Conservation (phyloP, 805 yeast genomes). For the Wickerhamiella sorbophila region DNA sequence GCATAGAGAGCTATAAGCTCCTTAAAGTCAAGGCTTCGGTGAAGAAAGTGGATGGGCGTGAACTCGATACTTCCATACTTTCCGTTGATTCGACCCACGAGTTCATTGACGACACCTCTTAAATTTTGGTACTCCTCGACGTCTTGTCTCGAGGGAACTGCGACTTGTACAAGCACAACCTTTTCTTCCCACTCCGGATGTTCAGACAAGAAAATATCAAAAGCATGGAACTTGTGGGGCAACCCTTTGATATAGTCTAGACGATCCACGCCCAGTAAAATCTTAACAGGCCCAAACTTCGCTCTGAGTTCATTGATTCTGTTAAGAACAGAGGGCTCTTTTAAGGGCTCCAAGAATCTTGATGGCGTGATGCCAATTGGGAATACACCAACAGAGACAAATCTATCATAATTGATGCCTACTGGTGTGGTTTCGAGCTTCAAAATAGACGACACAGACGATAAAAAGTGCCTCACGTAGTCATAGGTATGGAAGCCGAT, state of each 20-base stretch:
- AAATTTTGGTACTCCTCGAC: slow-evolving; percentile 94
- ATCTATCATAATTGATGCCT: slow-evolving; percentile 69
- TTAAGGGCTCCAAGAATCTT: slow-evolving; percentile 68
- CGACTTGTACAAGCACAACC: slow-evolving; percentile 88
- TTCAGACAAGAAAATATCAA: slow-evolving; percentile 78
- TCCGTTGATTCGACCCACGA: slow-evolving; percentile 94
- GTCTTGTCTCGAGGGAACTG: slow-evolving; percentile 95
- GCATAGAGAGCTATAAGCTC: slow-evolving; percentile 82
- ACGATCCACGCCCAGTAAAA: slow-evolving; percentile 94
- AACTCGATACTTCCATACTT: slow-evolving; percentile 92
- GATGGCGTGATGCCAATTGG: slow-evolving; percentile 99
- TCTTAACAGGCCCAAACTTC: slow-evolving; percentile 60
- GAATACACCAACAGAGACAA: slow-evolving; percentile 84
- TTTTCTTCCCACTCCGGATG: slow-evolving; percentile 99
- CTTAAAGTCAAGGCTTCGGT: slow-evolving; percentile 77
- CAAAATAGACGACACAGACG: slow-evolving; percentile 74
- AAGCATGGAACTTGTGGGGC: slow-evolving; percentile 92
- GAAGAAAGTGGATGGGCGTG: slow-evolving; percentile 95
- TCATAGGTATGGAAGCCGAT: slow-evolving; percentile 99
- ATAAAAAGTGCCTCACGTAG: slow-evolving; percentile 88
- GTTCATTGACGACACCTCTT: slow-evolving; percentile 86
- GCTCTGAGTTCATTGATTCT: slow-evolving; percentile 51
- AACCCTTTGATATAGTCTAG: slow-evolving; percentile 96
- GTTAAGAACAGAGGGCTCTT: slow-evolving; percentile 43
- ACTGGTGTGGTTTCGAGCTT: slow-evolving; percentile 77